Evolutionary conservation across 805 yeast genomes (phyloP), one percentile per base, ranked within the genome.

Genomic region (Wickerhamomyces sydowiorum): DNA sequence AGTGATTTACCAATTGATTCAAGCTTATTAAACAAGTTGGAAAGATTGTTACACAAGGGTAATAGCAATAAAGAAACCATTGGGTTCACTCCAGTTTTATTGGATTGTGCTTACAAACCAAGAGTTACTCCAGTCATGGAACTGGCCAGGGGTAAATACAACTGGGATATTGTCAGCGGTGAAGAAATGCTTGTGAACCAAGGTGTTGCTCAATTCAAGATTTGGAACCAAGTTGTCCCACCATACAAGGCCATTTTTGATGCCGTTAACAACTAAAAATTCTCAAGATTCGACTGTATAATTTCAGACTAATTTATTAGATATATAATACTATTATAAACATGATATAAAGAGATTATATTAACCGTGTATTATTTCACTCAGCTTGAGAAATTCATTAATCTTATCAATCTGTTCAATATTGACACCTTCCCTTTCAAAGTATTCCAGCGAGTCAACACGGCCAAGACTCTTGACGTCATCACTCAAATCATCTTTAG

Each of bases 61-160:
- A 42, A 53, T 7, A 51, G 54, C 33, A 55, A 53, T 18, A 46
- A 50, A 19, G 57, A 60, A 14, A 47, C 53, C 18, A 54, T 60
- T n/a, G 71, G 67, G 0, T 71, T 73, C 41, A 57, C 60, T 2
- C 81, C 84, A 14, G 70, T 76, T 12, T 68, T 91, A 22, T 66
- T 93, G 40, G 99, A 93, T 51, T 97, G 98, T 38, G 95, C 97
- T 19, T 93, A 93, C 70, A 90, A 88, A 61, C 98, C 98, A 15
- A 67, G 77, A 22, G 72, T 81, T 15, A 91, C 99, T 0, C 93
- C 95, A 18, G 69, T 91, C 32, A 90, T 93, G 96, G 69, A 69
- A 52, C 58, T 85, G 20, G 96, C 97, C 7, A 59, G 59, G 23
- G 76, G 73, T 24, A 69, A 75, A 51, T 73, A 62, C 47, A 73